Conservation (phyloP, 306 rosid genomes). For the Crotalaria pallida region DNA sequence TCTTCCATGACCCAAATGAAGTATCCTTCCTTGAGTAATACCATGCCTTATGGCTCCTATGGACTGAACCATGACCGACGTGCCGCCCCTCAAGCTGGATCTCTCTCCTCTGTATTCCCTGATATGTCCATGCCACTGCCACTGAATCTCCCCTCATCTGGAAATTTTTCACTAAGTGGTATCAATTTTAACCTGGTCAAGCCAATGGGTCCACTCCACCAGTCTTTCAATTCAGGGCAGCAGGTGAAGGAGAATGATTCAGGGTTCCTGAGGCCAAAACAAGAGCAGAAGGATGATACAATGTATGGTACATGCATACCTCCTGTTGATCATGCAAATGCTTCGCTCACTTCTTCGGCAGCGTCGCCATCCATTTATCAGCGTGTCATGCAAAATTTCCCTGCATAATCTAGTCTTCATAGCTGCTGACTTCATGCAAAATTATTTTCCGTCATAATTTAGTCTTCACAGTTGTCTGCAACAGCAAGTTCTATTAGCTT, state of each 20-base stretch:
- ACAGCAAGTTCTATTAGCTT: constrained; percentile 3
- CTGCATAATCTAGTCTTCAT: constrained; percentile 21
- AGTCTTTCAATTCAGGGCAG: constrained; percentile 53
- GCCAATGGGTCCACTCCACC: constrained; percentile 38
- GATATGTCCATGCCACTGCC: constrained; percentile 65
- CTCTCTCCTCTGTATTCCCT: constrained; percentile 40
- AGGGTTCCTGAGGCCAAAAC: constrained; percentile 60
- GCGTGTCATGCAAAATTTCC: constrained; percentile 46
- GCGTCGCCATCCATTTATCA: constrained; percentile 39
- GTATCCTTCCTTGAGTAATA: constrained; percentile 39
- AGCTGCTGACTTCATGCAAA: constrained; percentile 32
- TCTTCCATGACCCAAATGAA: constrained; percentile 57
- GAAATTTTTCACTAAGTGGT: constrained; percentile 40
- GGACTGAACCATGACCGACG: constrained; percentile 37
- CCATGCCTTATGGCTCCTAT: constrained; percentile 44
- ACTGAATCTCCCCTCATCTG: constrained; percentile 46
- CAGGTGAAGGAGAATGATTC: constrained; percentile 44
- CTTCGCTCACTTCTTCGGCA: constrained; percentile 31
- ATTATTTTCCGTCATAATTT: constrained; percentile 43
- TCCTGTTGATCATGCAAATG: constrained; percentile 39
- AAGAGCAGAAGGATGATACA: constrained; percentile 55
- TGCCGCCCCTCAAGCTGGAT: constrained; percentile 31
- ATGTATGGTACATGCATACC: constrained; percentile 37
- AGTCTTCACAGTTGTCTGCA: neutral
- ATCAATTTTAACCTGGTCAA: constrained; percentile 36